These are phyloP conservation scores for Lactifluus pinguis DNA, from an alignment of 768 basidiomycete species.

Conservation along the genomic window DNA sequence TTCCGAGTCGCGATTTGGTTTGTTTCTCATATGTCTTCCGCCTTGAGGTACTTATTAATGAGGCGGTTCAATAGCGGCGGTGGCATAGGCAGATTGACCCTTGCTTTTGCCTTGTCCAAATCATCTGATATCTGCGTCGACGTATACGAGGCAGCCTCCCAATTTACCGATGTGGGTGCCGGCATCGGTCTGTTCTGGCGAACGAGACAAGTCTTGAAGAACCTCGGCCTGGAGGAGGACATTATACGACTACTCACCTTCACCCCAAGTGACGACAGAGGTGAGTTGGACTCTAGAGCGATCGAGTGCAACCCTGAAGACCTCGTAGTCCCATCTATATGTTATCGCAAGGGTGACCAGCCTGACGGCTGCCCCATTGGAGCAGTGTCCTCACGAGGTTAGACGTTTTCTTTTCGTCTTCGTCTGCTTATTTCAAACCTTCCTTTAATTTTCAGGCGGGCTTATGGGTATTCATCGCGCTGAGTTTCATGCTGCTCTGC, in stretches of 20 bases:
- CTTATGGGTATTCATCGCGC: slow-evolving; percentile 46
- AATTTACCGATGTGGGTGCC: too few relatives aligned
- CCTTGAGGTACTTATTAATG: background rate
- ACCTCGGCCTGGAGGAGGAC: slow-evolving; percentile 24
- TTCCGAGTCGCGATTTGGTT: slow-evolving; percentile 29
- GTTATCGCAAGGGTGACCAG: slow-evolving; percentile 36
- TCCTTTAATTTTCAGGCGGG: slow-evolving; percentile 20
- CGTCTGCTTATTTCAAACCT: background rate
- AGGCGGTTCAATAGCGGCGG: slow-evolving; percentile 15
- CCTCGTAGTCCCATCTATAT: slow-evolving; percentile 39
- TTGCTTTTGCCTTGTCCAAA: slow-evolving; percentile 19
- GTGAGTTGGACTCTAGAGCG: background rate
- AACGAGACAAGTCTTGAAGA: slow-evolving; percentile 23
- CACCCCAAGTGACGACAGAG: slow-evolving; percentile 1
- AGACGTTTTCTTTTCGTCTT: slow-evolving; percentile 1
- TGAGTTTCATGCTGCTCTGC: slow-evolving; percentile 54
- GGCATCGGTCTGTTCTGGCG: slow-evolving; percentile 27
- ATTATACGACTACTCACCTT: slow-evolving; percentile 11
- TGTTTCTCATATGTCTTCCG: slow-evolving; percentile 20
- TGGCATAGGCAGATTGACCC: slow-evolving; percentile 27
- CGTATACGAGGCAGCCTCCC: too few relatives aligned
- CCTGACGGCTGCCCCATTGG: too few relatives aligned
- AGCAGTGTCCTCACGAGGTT: slow-evolving; percentile 17
- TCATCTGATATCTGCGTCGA: too few relatives aligned
- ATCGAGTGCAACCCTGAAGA: background rate